Evolutionary conservation across 192 early-diverging fungal species (phyloP).

Genomic region (Gorgonomyces haynaldii): DNA sequence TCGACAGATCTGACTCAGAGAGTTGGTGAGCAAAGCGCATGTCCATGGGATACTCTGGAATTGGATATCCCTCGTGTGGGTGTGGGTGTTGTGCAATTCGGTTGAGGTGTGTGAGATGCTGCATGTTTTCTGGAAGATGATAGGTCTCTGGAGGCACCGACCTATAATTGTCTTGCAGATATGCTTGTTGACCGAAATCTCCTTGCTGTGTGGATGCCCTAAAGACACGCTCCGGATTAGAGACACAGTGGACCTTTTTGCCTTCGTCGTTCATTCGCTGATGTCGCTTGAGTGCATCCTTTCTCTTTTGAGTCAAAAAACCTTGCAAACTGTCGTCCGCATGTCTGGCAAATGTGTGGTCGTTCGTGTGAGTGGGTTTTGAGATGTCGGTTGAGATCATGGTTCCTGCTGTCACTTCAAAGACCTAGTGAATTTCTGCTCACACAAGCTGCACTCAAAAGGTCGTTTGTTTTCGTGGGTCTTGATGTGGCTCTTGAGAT

Average conservation of each 20-base stretch:
- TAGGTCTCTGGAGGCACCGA: too few relatives aligned
- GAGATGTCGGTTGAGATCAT: conserved; percentile 28
- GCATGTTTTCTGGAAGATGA: too few relatives aligned
- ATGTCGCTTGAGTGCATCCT: conserved; percentile 26
- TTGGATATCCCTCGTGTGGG: too few relatives aligned
- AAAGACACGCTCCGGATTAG: conserved; percentile 4
- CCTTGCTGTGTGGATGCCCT: too few relatives aligned
- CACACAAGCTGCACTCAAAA: conserved; percentile 20
- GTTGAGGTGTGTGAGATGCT: too few relatives aligned
- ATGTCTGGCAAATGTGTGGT: conserved; percentile 17
- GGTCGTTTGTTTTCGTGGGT: conserved; percentile 33
- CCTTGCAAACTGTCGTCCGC: conserved; percentile 27
- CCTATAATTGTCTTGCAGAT: too few relatives aligned
- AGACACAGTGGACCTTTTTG: conserved; percentile 21
- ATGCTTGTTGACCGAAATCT: too few relatives aligned
- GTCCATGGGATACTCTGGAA: too few relatives aligned
- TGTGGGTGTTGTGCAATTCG: too few relatives aligned
- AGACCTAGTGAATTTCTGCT: conserved; percentile 24
- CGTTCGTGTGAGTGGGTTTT: conserved; percentile 26
- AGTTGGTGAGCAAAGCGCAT: too few relatives aligned
- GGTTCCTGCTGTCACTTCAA: conserved; percentile 13
- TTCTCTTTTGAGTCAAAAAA: neutral
- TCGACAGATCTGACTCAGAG: too few relatives aligned
- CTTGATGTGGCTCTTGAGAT: conserved; percentile 24
- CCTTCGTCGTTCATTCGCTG: conserved; percentile 30